Evolutionary conservation across 345 rosid species (phyloP).

Genomic region (Bretschneidera sinensis): DNA sequence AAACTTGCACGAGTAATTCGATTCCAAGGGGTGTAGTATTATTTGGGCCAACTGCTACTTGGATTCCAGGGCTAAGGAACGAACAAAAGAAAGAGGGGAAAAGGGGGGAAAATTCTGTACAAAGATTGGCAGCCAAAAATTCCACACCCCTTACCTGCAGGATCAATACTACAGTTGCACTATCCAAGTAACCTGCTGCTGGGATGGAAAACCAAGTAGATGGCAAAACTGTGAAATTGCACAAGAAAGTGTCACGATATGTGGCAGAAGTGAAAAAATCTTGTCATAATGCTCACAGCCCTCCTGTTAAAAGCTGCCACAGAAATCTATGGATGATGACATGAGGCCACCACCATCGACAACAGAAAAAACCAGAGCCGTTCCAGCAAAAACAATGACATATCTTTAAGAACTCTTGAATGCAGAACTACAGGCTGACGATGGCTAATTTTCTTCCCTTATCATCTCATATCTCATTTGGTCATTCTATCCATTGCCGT

Average conservation of each 20-base stretch:
- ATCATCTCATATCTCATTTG: constrained; percentile 16
- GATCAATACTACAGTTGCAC: constrained; percentile 18
- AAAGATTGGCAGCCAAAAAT: constrained; percentile 40
- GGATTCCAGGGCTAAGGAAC: constrained; percentile 19
- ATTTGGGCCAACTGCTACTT: constrained; percentile 38
- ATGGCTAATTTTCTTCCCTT: constrained; percentile 16
- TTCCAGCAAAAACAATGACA: constrained; percentile 20
- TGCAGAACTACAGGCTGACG: constrained; percentile 11
- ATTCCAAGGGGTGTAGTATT: constrained; percentile 26
- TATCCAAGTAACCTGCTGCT: constrained; percentile 22
- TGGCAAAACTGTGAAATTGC: constrained; percentile 12
- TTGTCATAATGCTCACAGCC: constrained; percentile 9
- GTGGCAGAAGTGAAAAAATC: constrained; percentile 20
- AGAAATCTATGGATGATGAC: constrained; percentile 1
- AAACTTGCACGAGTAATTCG: constrained; percentile 15
- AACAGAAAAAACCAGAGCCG: constrained; percentile 11
- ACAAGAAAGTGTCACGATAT: constrained; percentile 16
- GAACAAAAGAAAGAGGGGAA: neutral
- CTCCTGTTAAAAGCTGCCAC: constrained; percentile 8
- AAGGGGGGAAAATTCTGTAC: constrained; percentile 34
- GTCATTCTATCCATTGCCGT: constrained; percentile 36
- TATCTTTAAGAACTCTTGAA: constrained; percentile 7
- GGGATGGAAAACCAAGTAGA: constrained; percentile 15
- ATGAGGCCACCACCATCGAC: constrained; percentile 4
- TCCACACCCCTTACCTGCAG: constrained; percentile 33